These are phyloP conservation scores for Alnus rubra DNA, from an alignment of 306 rosid species.

Conservation along the genomic window DNA sequence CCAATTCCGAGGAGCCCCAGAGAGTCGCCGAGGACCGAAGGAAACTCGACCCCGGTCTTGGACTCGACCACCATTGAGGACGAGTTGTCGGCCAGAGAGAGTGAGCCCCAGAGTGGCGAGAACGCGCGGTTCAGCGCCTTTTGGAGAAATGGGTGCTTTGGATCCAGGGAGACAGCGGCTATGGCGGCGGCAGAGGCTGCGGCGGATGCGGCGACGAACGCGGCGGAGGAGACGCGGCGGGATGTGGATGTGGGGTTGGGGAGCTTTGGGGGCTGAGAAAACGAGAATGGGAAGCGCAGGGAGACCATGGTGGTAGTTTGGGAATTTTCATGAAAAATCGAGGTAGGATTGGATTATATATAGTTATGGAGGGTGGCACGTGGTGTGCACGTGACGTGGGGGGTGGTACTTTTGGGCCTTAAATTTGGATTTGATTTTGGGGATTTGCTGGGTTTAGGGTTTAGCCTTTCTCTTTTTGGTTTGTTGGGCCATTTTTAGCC, in stretches of 20 bases:
- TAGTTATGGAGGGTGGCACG: background rate
- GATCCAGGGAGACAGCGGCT: conserved; percentile 31
- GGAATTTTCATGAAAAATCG: background rate
- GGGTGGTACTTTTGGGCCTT: background rate
- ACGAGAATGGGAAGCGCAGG: conserved; percentile 82
- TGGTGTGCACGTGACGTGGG: background rate
- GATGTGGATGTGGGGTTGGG: conserved; percentile 25
- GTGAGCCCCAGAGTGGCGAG: conserved; percentile 72
- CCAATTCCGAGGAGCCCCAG: conserved; percentile 81
- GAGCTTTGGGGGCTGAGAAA: conserved; percentile 54
- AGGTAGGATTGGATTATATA: background rate
- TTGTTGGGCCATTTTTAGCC: too few relatives aligned
- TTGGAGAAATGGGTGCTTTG: conserved; percentile 41
- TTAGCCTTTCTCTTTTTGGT: too few relatives aligned
- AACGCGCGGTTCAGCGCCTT: conserved; percentile 38
- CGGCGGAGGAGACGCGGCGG: conserved; percentile 42
- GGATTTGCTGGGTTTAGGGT: too few relatives aligned
- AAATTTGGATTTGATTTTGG: background rate
- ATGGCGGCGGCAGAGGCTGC: conserved; percentile 52
- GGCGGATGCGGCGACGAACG: conserved; percentile 29
- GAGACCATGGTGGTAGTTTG: conserved; percentile 54
- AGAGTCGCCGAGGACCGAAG: conserved; percentile 61
- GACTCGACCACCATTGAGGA: conserved; percentile 46
- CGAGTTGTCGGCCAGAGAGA: conserved; percentile 52
- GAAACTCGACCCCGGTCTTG: conserved; percentile 66